Percentiles rank a stretch among this genome's conserved stretches.
These are phyloP conservation scores for Neotropicomus parvogracilis DNA, from an alignment of 1,284 basidiomycete species.

Conservation along the genomic window DNA sequence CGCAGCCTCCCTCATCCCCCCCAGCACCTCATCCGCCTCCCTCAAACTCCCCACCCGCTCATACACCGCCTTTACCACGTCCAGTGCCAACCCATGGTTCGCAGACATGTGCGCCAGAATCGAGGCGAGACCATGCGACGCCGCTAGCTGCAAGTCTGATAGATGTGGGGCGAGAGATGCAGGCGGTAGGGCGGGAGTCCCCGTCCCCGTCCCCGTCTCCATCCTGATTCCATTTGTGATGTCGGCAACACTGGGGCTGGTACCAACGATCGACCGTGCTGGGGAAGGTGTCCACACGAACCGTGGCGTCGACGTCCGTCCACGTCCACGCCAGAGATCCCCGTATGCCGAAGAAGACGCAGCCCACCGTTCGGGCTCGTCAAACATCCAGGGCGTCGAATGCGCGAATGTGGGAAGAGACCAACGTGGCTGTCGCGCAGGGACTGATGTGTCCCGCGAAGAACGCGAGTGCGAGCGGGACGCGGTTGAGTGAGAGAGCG, in stretches of 20 bases:
- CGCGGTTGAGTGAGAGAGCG: constrained; percentile 15
- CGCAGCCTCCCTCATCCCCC: constrained; percentile 28
- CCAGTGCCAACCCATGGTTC: constrained; percentile 24
- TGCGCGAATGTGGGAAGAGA: constrained; percentile 16
- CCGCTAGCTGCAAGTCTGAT: constrained; percentile 15
- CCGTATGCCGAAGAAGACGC: neutral
- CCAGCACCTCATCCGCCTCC: constrained; percentile 28
- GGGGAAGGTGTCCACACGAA: constrained; percentile 9
- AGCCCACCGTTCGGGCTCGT: neutral
- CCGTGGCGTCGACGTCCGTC: constrained; percentile 1
- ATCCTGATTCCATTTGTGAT: no score
- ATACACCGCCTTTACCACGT: constrained; percentile 28
- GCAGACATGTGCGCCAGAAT: constrained; percentile 25
- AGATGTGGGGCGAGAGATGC: constrained; percentile 8
- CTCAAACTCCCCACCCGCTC: constrained; percentile 12
- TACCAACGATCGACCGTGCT: neutral
- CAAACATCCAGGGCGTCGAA: constrained; percentile 4
- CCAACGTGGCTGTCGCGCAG: constrained; percentile 8
- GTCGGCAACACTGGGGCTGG: neutral
- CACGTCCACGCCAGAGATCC: neutral
- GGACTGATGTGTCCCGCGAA: constrained; percentile 6
- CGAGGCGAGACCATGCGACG: constrained; percentile 20
- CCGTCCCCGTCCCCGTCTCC: no score
- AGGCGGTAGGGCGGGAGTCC: neutral
- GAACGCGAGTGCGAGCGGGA: constrained; percentile 19